Evolutionary conservation across 306 rosid species (phyloP).

Genomic region (Citrullus amarus): DNA sequence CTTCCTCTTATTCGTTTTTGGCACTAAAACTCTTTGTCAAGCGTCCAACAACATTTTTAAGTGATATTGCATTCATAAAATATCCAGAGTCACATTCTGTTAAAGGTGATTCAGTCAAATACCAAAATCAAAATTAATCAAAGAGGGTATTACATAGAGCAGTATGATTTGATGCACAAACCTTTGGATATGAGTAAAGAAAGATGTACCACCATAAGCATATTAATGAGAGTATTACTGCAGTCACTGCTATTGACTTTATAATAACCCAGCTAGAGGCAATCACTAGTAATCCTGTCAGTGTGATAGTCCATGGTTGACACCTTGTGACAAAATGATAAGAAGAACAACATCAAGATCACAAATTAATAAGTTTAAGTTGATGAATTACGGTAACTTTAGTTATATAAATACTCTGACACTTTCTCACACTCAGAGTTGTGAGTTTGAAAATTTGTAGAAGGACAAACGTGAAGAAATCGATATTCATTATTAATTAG

Average conservation of each 20-base stretch:
- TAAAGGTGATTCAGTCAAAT: not conserved
- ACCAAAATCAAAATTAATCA: not conserved
- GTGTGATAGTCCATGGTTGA: conserved; percentile 46
- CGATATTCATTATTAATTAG: no score
- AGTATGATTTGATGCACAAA: conserved; percentile 3
- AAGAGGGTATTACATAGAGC: not conserved
- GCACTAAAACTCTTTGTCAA: not conserved
- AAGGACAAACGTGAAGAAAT: no score
- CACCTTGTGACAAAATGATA: conserved; percentile 25
- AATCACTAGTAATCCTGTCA: conserved; percentile 30
- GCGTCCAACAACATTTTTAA: not conserved
- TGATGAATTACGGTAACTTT: no score
- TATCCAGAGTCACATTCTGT: not conserved
- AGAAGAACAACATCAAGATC: not conserved
- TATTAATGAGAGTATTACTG: conserved; percentile 23
- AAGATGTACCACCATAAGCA: conserved; percentile 83
- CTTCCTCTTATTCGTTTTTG: not conserved
- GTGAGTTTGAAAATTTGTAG: no score
- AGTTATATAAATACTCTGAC: no score
- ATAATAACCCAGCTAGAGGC: conserved; percentile 52
- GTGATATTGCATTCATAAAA: not conserved
- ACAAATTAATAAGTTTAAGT: not conserved
- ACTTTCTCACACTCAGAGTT: no score
- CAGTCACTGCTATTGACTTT: conserved; percentile 30
- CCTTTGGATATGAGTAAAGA: conserved; percentile 84